Conservation (phyloP, 139 green algal species). For the Gonium pectorale region DNA sequence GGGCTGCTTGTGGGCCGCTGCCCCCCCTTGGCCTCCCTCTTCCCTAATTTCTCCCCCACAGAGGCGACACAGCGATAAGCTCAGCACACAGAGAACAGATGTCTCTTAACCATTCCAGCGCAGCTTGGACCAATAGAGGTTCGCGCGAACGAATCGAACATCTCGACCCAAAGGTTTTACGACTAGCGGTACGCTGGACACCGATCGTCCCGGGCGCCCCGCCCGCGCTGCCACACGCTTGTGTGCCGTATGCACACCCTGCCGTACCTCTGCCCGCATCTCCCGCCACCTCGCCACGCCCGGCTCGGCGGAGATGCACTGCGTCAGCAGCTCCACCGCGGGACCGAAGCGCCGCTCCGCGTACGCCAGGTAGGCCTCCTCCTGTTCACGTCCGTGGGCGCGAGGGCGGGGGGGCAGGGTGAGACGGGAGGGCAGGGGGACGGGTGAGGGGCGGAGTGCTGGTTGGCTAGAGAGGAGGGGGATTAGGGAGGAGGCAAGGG, state of each 20-base stretch:
- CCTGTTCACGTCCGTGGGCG: too few species aligned
- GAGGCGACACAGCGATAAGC: too few species aligned
- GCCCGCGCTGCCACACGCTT: background rate
- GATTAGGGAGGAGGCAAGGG: too few species aligned
- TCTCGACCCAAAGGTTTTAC: background rate
- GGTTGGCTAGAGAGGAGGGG: too few species aligned
- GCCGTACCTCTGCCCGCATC: conserved; percentile 80
- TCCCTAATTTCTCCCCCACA: background rate
- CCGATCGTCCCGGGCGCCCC: background rate
- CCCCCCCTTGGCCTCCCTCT: background rate
- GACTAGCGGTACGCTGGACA: background rate
- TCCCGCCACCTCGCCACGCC: conserved; percentile 66
- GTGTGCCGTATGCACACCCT: background rate
- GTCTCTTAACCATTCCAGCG: too few species aligned
- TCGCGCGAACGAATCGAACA: too few species aligned
- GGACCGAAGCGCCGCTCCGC: conserved; percentile 64
- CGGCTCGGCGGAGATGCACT: conserved; percentile 47
- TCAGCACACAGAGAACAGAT: too few species aligned
- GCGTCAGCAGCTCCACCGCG: conserved; percentile 56
- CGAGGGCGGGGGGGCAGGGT: too few species aligned
- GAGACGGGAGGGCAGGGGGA: too few species aligned
- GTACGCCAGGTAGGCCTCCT: conserved; percentile 65
- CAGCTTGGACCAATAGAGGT: too few species aligned
- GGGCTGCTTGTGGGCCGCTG: too few species aligned
- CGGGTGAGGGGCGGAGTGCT: too few species aligned